Conservation (phyloP, 768 basidiomycete genomes). For the Amanita rimosa region DNA sequence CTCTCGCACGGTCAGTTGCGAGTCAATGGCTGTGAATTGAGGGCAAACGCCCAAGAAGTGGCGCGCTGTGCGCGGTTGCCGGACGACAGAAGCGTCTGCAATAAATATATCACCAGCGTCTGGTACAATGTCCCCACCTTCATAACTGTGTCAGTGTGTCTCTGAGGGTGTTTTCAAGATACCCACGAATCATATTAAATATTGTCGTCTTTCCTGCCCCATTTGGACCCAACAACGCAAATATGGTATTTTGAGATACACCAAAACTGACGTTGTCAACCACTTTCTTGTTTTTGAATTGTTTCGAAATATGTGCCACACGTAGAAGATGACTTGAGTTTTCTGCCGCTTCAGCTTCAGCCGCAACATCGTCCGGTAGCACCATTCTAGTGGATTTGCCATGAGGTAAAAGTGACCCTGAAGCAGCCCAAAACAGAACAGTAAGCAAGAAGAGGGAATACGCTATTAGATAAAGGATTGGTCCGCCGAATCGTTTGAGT, state of each 20-base stretch:
- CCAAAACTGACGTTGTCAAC: slow-evolving; percentile 69
- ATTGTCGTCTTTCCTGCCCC: slow-evolving; percentile 80
- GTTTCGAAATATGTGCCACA: slow-evolving; percentile 52
- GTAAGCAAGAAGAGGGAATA: slow-evolving; percentile 47
- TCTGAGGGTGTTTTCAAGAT: background rate
- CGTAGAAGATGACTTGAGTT: slow-evolving; percentile 46
- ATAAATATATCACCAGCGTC: slow-evolving; percentile 62
- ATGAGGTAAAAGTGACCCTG: slow-evolving; percentile 45
- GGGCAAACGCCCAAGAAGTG: slow-evolving; percentile 73
- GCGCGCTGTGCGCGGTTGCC: slow-evolving; percentile 52
- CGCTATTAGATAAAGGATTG: slow-evolving; percentile 61
- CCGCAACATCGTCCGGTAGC: slow-evolving; percentile 31
- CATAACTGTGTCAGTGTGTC: background rate
- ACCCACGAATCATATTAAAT: slow-evolving; percentile 68
- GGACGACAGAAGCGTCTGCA: slow-evolving; percentile 51
- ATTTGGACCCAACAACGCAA: slow-evolving; percentile 71
- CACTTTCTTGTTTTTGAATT: slow-evolving; percentile 42
- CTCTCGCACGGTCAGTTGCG: slow-evolving; percentile 67
- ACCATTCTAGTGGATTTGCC: slow-evolving; percentile 2
- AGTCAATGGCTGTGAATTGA: slow-evolving; percentile 76
- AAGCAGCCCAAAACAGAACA: slow-evolving; percentile 63
- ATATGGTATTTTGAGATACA: slow-evolving; percentile 47
- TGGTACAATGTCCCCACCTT: slow-evolving; percentile 60
- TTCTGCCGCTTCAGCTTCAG: slow-evolving; percentile 37
- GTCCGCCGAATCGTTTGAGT: slow-evolving; percentile 59